Percentiles rank a stretch among this genome's conserved stretches.
Conservation (phyloP, 495 filamentous ascomycete species). For the Aspergillus olivimuriae region DNA sequence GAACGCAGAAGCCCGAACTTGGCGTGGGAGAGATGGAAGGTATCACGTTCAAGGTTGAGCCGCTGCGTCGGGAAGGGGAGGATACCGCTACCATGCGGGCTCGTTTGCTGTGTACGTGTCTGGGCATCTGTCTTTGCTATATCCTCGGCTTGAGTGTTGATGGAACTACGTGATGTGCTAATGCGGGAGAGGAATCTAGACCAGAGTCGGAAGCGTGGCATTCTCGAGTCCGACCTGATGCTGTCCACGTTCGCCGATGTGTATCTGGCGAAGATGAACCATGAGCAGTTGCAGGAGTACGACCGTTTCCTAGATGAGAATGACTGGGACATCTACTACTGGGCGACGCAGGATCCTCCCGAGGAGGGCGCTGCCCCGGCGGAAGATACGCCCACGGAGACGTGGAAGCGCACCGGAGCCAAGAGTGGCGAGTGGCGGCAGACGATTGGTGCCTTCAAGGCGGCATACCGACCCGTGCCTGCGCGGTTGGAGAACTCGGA, state of each 20-base stretch:
- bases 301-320: conserved; percentile 97
- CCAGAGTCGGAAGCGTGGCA: conserved; percentile 94
- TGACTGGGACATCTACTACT: conserved; percentile 99
- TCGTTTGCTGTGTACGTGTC: conserved; percentile 83
- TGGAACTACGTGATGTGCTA: conserved; percentile 5
- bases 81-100: conserved; percentile 78
- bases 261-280: conserved; percentile 66
- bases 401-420: conserved; percentile 45
- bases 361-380: conserved; percentile 34
- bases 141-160: too few species aligned
- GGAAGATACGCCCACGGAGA: conserved; percentile 45
- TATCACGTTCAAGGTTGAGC: conserved; percentile 83
- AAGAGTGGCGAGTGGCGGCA: conserved; percentile 88
- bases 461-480: conserved; percentile 87
- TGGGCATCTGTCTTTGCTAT: too few species aligned
- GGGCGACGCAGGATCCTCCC: conserved; percentile 86
- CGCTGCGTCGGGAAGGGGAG: conserved; percentile 72
- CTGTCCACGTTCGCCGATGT: conserved; percentile 90
- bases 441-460: conserved; percentile 89
- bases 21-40: conserved; percentile 88
- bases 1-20: conserved; percentile 58
- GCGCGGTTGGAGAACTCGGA: conserved; percentile 74
- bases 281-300: conserved; percentile 70
- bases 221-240: conserved; percentile 89
- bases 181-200: conserved; percentile 51